A percentile compares a stretch with the other conserved stretches of the same genome.
These are phyloP conservation scores for Anthoceros angustus DNA, from an alignment of 225 moss, liverwort and hornwort species.

Conservation along the genomic window DNA sequence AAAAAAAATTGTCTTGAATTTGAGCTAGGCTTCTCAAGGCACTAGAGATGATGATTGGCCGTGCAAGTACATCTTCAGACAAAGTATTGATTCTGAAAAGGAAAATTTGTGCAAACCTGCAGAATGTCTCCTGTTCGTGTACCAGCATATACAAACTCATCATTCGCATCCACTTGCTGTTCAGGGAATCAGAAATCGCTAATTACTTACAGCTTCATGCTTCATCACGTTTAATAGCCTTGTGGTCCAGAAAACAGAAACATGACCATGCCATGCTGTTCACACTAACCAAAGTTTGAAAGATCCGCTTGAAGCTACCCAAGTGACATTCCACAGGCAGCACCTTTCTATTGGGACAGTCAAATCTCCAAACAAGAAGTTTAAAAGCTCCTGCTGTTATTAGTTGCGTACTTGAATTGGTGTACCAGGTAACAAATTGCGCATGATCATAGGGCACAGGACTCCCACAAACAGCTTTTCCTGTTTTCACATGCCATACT, in stretches of 20 bases:
- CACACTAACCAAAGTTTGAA: constrained; percentile 50
- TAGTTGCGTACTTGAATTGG: constrained; percentile 38
- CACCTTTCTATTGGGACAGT: constrained; percentile 57
- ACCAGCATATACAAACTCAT: constrained; percentile 87
- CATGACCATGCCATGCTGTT: neutral
- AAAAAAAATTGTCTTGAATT: neutral
- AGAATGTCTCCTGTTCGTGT: constrained; percentile 71
- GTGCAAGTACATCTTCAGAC: constrained; percentile 1
- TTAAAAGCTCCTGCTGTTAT: constrained; percentile 64
- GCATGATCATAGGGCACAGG: constrained; percentile 68
- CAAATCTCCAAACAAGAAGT: constrained; percentile 65
- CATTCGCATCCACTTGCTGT: constrained; percentile 64
- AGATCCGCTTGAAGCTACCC: constrained; percentile 51
- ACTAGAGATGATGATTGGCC: neutral
- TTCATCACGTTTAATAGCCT: neutral
- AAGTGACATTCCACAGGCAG: constrained; percentile 52
- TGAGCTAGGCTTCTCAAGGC: neutral
- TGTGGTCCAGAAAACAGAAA: neutral
- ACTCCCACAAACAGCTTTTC: constrained; percentile 85
- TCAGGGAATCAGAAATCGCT: neutral
- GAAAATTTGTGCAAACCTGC: constrained; percentile 23
- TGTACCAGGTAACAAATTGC: constrained; percentile 45
- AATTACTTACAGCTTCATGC: neutral
- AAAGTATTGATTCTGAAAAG: neutral
- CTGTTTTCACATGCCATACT: constrained; percentile 76